Percentiles rank a stretch among this genome's conserved stretches.
Evolutionary conservation across 495 filamentous ascomycete species (phyloP).

Genomic region (Penicilliopsis zonata): DNA sequence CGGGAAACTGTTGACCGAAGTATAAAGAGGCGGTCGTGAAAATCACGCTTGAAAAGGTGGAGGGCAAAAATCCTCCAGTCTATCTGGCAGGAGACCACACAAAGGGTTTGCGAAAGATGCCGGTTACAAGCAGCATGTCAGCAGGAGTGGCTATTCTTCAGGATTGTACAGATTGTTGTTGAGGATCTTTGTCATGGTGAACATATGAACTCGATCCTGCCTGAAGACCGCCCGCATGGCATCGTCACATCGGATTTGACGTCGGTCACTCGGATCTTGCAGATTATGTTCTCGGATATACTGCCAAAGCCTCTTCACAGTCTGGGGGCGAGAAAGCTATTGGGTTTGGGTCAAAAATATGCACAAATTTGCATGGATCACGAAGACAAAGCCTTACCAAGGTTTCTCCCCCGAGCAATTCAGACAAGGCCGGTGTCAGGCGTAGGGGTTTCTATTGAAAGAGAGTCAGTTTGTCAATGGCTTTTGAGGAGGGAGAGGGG

Average conservation of each 20-base stretch:
- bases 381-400: constrained; percentile 31
- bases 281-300: constrained; percentile 80
- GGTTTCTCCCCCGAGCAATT: constrained; percentile 47
- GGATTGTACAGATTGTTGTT: constrained; percentile 52
- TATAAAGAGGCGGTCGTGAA: too few species aligned
- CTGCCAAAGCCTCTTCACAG: constrained; percentile 90
- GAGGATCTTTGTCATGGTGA: constrained; percentile 87
- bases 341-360: constrained; percentile 1
- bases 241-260: constrained; percentile 88
- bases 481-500: too few species aligned
- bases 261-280: constrained; percentile 82
- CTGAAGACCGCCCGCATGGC: constrained; percentile 84
- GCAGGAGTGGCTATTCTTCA: constrained; percentile 38
- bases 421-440: constrained; percentile 53
- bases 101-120: too few species aligned
- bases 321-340: constrained; percentile 82
- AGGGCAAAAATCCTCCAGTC: too few species aligned
- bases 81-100: too few species aligned
- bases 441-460: constrained; percentile 47
- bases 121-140: too few species aligned
- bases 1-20: too few species aligned
- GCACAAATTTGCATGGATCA: neutral
- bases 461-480: too few species aligned
- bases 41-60: too few species aligned
- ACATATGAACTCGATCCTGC: constrained; percentile 88